phyloP scores from a whole-genome alignment of 1,139 yeast genomes.

The Hansenula sp. region DNA sequence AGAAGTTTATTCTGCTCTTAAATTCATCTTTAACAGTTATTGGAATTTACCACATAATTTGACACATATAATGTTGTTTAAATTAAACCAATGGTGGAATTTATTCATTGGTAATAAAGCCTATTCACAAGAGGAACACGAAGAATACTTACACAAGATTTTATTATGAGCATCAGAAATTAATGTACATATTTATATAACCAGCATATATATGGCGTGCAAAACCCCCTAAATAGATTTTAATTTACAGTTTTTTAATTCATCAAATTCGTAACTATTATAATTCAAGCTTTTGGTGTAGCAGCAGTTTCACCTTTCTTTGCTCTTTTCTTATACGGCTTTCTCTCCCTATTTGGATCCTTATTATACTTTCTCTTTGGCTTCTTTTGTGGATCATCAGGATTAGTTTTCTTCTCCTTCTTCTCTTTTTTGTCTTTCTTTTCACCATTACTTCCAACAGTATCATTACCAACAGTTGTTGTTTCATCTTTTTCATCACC shows the following conservation, averaged over 20 bases:
- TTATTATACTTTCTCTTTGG: conserved; percentile 22
- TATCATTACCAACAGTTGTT: background rate
- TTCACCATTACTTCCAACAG: background rate
- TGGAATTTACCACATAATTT: conserved; percentile 62
- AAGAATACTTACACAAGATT: conserved; percentile 17
- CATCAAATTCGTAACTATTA: background rate
- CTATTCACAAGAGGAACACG: conserved; percentile 12
- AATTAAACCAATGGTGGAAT: conserved; percentile 65
- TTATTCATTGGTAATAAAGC: conserved; percentile 57
- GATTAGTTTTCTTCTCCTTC: conserved; percentile 11
- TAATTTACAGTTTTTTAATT: background rate
- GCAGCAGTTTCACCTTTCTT: conserved; percentile 16
- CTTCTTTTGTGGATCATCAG: conserved; percentile 12
- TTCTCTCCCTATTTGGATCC: conserved; percentile 21
- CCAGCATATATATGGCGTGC: no score
- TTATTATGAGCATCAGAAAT: conserved; percentile 3
- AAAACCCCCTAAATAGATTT: no score
- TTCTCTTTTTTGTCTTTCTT: conserved; percentile 6
- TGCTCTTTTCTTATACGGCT: conserved; percentile 25
- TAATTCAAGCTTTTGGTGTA: background rate
- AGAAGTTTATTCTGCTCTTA: conserved; percentile 59
- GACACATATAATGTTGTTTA: conserved; percentile 44
- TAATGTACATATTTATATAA: no score
- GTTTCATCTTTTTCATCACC: conserved; percentile 1
- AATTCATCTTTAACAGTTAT: conserved; percentile 66